Conservation (phyloP, 108 stramenopile species). For the Nitzschia putrida region DNA sequence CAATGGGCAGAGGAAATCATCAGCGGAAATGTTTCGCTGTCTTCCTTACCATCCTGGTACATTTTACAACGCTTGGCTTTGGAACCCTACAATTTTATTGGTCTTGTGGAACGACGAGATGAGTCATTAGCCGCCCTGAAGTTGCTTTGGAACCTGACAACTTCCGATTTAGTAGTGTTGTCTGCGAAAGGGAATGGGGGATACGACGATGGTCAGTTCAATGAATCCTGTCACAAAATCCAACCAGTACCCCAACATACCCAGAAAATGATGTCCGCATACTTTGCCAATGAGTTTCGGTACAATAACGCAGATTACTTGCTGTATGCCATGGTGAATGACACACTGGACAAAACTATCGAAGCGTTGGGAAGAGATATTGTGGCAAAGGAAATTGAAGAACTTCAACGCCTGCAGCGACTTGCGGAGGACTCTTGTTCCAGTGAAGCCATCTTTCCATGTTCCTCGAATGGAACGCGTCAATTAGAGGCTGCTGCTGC, state of each 20-base stretch:
- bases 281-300: conserved; percentile 6
- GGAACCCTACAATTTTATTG: conserved; percentile 41
- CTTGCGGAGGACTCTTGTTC: neutral
- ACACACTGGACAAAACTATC: conserved; percentile 21
- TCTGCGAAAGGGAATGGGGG: conserved; percentile 29
- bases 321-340: conserved; percentile 12
- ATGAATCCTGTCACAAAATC: conserved; percentile 16
- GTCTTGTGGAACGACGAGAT: conserved; percentile 32
- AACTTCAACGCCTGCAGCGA: neutral
- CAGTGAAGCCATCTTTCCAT: conserved; percentile 14
- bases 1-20: neutral
- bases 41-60: neutral
- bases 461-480: conserved; percentile 18
- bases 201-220: conserved; percentile 41
- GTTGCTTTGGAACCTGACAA: conserved; percentile 24
- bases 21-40: too few relatives aligned
- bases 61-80: conserved; percentile 13
- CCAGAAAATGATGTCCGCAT: neutral
- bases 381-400: neutral
- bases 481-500: conserved; percentile 13
- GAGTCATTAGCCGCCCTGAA: conserved; percentile 32
- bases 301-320: conserved; percentile 9
- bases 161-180: conserved; percentile 25
- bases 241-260: conserved; percentile 8
- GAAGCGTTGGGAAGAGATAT: conserved; percentile 3